These are phyloP conservation scores for Amanita molliuscula DNA, from an alignment of 768 basidiomycete species.

Conservation along the genomic window DNA sequence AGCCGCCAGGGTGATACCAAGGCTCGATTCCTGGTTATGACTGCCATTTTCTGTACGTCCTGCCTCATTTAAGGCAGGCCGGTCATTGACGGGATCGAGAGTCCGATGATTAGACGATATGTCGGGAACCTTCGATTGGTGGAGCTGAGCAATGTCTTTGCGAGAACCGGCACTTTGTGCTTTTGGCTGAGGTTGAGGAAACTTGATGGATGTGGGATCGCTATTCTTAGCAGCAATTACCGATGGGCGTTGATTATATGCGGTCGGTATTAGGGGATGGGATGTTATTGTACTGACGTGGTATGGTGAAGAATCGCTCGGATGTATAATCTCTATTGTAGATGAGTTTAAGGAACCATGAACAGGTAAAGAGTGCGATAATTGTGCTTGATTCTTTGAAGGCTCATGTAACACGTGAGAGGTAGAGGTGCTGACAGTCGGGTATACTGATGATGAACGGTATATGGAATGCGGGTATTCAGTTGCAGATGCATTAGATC, in stretches of 20 bases:
- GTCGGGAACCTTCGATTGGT: neutral
- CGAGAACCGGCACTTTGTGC: neutral
- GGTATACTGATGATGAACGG: conserved; percentile 3
- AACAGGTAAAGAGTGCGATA: neutral
- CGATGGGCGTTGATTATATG: neutral
- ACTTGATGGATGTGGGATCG: neutral
- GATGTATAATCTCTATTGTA: neutral
- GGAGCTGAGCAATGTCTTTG: neutral
- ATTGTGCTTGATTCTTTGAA: neutral
- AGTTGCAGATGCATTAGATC: neutral
- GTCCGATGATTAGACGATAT: neutral
- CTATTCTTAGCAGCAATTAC: neutral
- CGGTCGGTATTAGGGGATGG: neutral
- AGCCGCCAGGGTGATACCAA: neutral
- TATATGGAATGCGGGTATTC: conserved; percentile 4
- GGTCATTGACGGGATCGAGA: neutral
- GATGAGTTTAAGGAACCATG: neutral
- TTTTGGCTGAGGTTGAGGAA: neutral
- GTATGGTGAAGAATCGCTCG: neutral
- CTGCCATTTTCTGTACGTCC: neutral
- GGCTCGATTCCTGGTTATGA: neutral
- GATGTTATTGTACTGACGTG: neutral
- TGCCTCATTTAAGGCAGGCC: neutral
- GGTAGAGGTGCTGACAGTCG: neutral
- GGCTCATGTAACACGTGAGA: neutral